Evolutionary conservation across 2,329 filamentous ascomycete genomes (phyloP), one percentile per base, ranked within the genome.

Genomic region (Colletotrichum endophyticum): DNA sequence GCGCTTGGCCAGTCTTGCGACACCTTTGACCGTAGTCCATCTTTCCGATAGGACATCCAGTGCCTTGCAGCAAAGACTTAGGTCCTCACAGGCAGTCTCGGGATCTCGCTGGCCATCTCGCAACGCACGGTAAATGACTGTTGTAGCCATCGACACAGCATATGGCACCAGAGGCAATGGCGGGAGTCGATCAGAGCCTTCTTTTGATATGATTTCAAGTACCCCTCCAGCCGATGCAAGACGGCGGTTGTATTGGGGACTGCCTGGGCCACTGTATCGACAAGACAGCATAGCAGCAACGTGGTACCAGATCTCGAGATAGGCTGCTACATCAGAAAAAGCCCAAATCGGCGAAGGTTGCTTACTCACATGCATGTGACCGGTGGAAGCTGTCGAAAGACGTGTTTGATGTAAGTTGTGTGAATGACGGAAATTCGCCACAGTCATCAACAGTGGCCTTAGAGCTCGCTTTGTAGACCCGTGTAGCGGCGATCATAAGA

Each of bases 301-400:
- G 15, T 80, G 79, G 49, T 79, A 80, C 79, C 79, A 80, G 19
- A 78, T 68, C 27, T 80, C 77, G 8, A 80, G 61, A 28, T 80
- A 80, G 3, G 53, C 78, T 79, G 28, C 9, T 16, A 28, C 11
- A 15, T 61, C 27, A 57, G 32, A 28, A 13, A 36, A 27, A 7
- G 63, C n/a, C 13, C 6, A 19, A 30, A 13, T 13, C 15, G 11
- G 27, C 63, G 7, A 16, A 12, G 5, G 3, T n/a, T 9, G 15
- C 4, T 22, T 13, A 66, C 66, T 16, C 59, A 78, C 78, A 70
- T 71, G 71, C 67, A 49, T 80, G 78, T 28, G 77, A 64, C 28
- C 66, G 70, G 59, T 74, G 72, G 39, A 80, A 80, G 1, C 22
- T 28, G 9, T 70, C 34, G 19, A 78, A 71, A 8, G 28, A 25